These are phyloP conservation scores for Plasmopara muralis DNA, from an alignment of 352 stramenopile genomes.

Conservation along the genomic window DNA sequence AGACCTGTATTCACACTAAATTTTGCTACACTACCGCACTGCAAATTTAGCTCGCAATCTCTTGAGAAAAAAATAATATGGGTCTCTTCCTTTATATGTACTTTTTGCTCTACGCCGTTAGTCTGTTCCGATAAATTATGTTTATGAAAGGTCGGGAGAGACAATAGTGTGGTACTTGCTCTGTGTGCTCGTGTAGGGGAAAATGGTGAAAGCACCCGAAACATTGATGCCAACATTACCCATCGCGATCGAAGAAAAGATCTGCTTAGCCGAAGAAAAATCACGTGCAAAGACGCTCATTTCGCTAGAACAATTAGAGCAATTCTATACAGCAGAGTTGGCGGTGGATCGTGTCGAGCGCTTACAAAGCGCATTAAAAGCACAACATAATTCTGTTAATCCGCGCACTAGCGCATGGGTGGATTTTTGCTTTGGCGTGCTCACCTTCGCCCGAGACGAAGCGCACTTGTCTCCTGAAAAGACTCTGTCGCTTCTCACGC, in stretches of 20 bases:
- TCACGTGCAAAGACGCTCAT: constrained; percentile 18
- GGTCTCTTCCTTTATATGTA: not conserved
- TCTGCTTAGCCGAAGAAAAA: constrained; percentile 7
- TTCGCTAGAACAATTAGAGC: constrained; percentile 28
- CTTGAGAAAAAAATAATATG: not conserved
- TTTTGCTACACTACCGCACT: constrained; percentile 6
- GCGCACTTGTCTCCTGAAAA: constrained; percentile 28
- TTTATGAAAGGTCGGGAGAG: constrained; percentile 19
- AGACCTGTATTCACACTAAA: constrained; percentile 89
- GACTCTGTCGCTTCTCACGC: constrained; percentile 34
- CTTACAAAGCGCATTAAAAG: constrained; percentile 35
- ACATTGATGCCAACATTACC: constrained; percentile 4
- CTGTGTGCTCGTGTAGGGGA: not conserved
- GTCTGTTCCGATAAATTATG: not conserved
- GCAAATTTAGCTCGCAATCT: not conserved
- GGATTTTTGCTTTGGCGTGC: constrained; percentile 59
- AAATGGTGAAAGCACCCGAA: constrained; percentile 18
- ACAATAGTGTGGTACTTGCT: not conserved
- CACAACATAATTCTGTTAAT: constrained; percentile 47
- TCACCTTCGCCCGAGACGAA: constrained; percentile 58
- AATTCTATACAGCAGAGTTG: constrained; percentile 19
- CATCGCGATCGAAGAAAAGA: constrained; percentile 12
- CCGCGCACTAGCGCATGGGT: constrained; percentile 41
- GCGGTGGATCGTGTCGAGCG: constrained; percentile 22
- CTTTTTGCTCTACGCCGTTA: too few species aligned